Percentiles rank a stretch among this genome's conserved stretches.
Conservation (phyloP, 495 filamentous ascomycete species). For the Pyronema omphalodes region DNA sequence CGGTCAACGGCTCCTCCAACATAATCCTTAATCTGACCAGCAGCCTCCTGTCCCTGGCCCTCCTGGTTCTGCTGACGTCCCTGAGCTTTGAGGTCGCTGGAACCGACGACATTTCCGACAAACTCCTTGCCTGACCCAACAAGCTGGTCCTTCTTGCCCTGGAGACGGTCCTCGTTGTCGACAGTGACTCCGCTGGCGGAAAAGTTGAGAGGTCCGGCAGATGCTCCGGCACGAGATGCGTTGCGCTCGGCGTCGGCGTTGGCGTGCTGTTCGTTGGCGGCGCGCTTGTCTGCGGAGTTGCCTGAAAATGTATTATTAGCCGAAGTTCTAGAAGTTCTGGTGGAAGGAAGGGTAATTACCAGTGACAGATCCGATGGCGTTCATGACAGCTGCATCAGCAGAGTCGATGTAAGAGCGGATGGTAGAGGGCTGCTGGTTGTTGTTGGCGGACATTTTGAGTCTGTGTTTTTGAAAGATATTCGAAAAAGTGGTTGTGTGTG, state of each 20-base stretch:
- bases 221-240: slow-evolving; percentile 52
- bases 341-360: slow-evolving; percentile 31
- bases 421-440: slow-evolving; percentile 39
- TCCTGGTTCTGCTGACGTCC: slow-evolving; percentile 62
- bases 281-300: slow-evolving; percentile 19
- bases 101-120: slow-evolving; percentile 55
- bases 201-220: slow-evolving; percentile 48
- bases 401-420: slow-evolving; percentile 64
- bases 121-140: slow-evolving; percentile 70
- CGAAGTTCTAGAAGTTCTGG: neutral
- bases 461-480: neutral
- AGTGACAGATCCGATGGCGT: slow-evolving; percentile 50
- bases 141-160: slow-evolving; percentile 73
- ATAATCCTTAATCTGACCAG: slow-evolving; percentile 64
- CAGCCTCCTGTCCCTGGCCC: slow-evolving; percentile 66
- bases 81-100: slow-evolving; percentile 50
- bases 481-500: neutral
- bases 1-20: slow-evolving; percentile 54
- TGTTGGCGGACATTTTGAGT: slow-evolving; percentile 6
- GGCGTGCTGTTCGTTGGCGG: slow-evolving; percentile 40
- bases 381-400: slow-evolving; percentile 56
- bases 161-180: slow-evolving; percentile 51
- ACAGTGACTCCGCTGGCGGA: slow-evolving; percentile 50
- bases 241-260: slow-evolving; percentile 46
- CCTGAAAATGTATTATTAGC: slow-evolving; percentile 13